Base-by-base conservation (phyloP, 768 basidiomycete species). In the Lyophyllum decastes region DNA sequence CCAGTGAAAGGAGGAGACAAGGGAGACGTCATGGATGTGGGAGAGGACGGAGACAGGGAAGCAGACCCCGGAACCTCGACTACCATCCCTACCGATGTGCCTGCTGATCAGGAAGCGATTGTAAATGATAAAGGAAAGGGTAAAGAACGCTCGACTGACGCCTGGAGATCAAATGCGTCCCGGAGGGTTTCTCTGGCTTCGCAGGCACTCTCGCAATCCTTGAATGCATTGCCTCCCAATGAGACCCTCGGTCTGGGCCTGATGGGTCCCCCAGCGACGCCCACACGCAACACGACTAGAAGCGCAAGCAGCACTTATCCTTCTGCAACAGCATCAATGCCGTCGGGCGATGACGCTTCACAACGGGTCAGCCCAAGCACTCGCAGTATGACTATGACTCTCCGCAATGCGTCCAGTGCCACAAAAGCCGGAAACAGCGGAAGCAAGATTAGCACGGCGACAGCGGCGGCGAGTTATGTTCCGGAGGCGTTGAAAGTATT, bases 141-240 rank as follows among this genome's bases (percentile, higher is more conserved):
- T 17, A 78, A 74, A 65, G 59, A 66, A 26, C 55, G 57, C 56
- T 46, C 59, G 0, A 49, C 64, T 27, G 66, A 70, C 26, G 33
- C 60, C 24, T 72, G 72, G 71, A 66, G 66, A 47, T 67, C 63
- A 19, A 69, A 79, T 60, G 77, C 78, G 3, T 82, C 82, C 26
- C 73, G 82, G 44, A 73, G 85, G 40, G 83, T 84, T 4, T 87
- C 86, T 25, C 68, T 82, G 66, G 84, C 85, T 0, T 82, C 82
- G 22, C 82, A 85, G 54, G 78, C 82, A 4, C 79, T 89, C 33
- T 82, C 87, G 2, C 82, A 85, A 64, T 90, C 88, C 5, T 66
- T 89, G 33, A 81, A 76, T n/a, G 72, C 75, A 3, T 64, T 84
- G 27, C 82, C 83, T 41, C 63, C 75, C 43, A 76, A 78, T 2